A percentile compares a stretch with the other conserved stretches of the same genome.
phyloP scores from a whole-genome alignment of 2,329 filamentous ascomycete species.

The Orbilia javanica region DNA sequence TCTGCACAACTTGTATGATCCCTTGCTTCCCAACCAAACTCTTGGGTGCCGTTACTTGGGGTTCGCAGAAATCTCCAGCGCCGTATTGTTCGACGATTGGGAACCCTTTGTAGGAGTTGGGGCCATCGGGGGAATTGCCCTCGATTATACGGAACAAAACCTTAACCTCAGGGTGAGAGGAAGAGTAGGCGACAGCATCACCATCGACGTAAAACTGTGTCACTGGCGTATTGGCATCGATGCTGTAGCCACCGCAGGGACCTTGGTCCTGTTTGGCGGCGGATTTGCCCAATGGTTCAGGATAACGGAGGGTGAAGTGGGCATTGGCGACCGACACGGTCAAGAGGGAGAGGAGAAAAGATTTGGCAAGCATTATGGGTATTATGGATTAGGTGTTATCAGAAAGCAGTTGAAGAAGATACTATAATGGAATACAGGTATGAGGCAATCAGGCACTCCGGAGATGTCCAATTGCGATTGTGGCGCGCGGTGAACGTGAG shows the following conservation, averaged over 20 bases:
- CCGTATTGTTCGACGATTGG: conserved; percentile 71
- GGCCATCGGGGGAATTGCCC: conserved; percentile 66
- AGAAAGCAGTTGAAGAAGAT: not conserved
- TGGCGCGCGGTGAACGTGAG: conserved; percentile 12
- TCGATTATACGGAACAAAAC: conserved; percentile 71
- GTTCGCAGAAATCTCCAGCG: conserved; percentile 71
- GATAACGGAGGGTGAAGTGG: conserved; percentile 71
- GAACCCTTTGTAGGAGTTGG: conserved; percentile 67
- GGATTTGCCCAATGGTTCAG: conserved; percentile 69
- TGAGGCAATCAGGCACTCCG: not conserved
- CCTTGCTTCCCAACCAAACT: conserved; percentile 72
- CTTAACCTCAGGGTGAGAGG: conserved; percentile 70
- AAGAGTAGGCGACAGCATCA: conserved; percentile 68
- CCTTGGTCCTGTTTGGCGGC: conserved; percentile 67
- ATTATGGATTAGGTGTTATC: not conserved
- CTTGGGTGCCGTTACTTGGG: conserved; percentile 68
- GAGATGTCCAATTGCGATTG: conserved; percentile 9
- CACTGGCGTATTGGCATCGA: conserved; percentile 66
- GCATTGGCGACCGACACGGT: conserved; percentile 63
- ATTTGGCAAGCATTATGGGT: conserved; percentile 30
- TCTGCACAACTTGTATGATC: conserved; percentile 69
- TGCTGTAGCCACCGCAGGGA: conserved; percentile 71
- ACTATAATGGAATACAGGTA: not conserved
- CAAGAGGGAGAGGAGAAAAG: conserved; percentile 33
- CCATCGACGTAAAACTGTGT: conserved; percentile 66